Percentiles rank a stretch among this genome's conserved stretches.
Evolutionary conservation across 129 eudicot species (phyloP).

Genomic region (Chrysanthemum makinoi): DNA sequence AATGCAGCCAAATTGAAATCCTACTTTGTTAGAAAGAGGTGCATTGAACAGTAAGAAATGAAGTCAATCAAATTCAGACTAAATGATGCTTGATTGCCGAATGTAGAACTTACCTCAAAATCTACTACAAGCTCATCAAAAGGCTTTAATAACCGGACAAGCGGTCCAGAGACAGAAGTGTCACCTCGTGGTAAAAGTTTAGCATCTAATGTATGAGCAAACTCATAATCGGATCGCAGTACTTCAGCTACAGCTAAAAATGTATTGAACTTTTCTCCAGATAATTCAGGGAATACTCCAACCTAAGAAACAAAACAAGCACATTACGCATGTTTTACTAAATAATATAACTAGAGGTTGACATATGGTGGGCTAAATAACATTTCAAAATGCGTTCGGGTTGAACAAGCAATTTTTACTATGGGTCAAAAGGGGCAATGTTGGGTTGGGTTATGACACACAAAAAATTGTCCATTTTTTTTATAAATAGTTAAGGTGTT

Average conservation of each 20-base stretch:
- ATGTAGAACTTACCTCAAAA: constrained; percentile 49
- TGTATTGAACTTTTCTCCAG: constrained; percentile 67
- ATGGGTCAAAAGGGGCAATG: background rate
- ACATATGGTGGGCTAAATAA: background rate
- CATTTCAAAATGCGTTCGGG: background rate
- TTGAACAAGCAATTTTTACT: background rate
- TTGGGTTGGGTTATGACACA: background rate
- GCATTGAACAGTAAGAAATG: background rate
- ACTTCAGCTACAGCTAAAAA: constrained; percentile 71
- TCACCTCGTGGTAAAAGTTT: constrained; percentile 84
- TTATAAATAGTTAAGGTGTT: background rate
- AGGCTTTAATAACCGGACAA: constrained; percentile 83
- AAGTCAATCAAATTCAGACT: background rate
- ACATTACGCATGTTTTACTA: constrained; percentile 2
- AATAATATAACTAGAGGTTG: background rate
- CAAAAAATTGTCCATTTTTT: background rate
- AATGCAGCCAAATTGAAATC: constrained; percentile 67
- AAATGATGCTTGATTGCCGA: background rate
- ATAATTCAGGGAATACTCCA: constrained; percentile 84
- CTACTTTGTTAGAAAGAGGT: constrained; percentile 30
- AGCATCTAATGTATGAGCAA: constrained; percentile 76
- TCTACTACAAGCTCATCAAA: constrained; percentile 92
- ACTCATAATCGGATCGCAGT: constrained; percentile 68
- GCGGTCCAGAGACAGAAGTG: constrained; percentile 61
- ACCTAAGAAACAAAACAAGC: constrained; percentile 44